Percentiles rank a stretch among this genome's conserved stretches.
Conservation (phyloP, 2,329 filamentous ascomycete species). For the Aureobasidium sp. region DNA sequence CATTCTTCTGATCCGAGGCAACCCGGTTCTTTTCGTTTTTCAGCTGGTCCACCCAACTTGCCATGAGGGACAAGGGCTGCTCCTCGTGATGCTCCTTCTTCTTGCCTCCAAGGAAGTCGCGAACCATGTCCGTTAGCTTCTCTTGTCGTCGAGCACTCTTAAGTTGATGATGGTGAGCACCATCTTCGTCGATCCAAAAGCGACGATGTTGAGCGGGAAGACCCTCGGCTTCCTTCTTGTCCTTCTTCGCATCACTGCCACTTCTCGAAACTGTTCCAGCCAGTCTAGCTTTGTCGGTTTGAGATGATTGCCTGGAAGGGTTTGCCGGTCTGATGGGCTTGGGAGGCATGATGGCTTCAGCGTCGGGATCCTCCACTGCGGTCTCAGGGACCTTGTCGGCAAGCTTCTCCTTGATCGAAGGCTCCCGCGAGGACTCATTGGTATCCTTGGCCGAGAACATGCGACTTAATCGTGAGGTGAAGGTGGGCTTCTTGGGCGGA, state of each 20-base stretch:
- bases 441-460: conserved; percentile 36
- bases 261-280: conserved; percentile 20
- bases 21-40: conserved; percentile 76
- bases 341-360: conserved; percentile 15
- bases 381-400: conserved; percentile 25
- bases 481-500: conserved; percentile 32
- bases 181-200: conserved; percentile 56
- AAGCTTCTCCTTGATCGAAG: conserved; percentile 19
- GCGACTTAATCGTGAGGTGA: conserved; percentile 34
- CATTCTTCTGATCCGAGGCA: conserved; percentile 68
- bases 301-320: conserved; percentile 28
- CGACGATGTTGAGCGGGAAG: conserved; percentile 29
- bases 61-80: conserved; percentile 84
- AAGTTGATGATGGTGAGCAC: conserved; percentile 78
- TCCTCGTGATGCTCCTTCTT: conserved; percentile 68
- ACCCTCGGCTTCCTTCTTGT: conserved; percentile 15
- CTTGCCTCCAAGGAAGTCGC: conserved; percentile 71
- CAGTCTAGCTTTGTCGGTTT: conserved; percentile 21
- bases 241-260: conserved; percentile 28
- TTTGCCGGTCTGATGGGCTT: conserved; percentile 20
- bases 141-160: conserved; percentile 89
- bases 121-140: conserved; percentile 87
- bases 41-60: conserved; percentile 90
- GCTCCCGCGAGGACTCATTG: conserved; percentile 16
- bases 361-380: conserved; percentile 22